A percentile compares a stretch with the other conserved stretches of the same genome.
Evolutionary conservation across 2,329 filamentous ascomycete species (phyloP).

Genomic region (Eutypa lata): DNA sequence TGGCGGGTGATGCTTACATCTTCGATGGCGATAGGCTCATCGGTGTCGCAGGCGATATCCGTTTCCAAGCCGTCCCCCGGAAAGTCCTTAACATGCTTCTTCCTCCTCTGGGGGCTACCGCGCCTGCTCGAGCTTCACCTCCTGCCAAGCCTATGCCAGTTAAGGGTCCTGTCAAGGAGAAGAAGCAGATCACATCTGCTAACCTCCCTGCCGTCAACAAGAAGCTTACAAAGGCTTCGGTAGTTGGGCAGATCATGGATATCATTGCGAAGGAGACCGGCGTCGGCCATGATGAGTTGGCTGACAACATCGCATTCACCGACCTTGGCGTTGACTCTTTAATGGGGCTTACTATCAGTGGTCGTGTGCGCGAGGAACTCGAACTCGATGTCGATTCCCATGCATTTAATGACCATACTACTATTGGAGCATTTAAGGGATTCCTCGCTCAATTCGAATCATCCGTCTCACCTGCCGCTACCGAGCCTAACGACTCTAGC

Average conservation of each 20-base stretch:
- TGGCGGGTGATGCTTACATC: conserved; percentile 52
- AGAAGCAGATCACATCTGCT: conserved; percentile 42
- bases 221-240: conserved; percentile 43
- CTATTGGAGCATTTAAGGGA: conserved; percentile 51
- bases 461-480: conserved; percentile 20
- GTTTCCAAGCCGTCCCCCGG: conserved; percentile 66
- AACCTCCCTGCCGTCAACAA: conserved; percentile 49
- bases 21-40: conserved; percentile 51
- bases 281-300: conserved; percentile 51
- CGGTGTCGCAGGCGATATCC: conserved; percentile 52
- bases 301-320: conserved; percentile 52
- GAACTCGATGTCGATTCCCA: conserved; percentile 52
- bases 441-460: conserved; percentile 35
- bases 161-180: conserved; percentile 36
- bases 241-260: conserved; percentile 45
- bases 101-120: conserved; percentile 52
- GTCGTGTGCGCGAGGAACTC: conserved; percentile 55
- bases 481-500: conserved; percentile 33
- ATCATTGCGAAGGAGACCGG: conserved; percentile 57
- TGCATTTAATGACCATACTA: conserved; percentile 52
- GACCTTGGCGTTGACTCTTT: conserved; percentile 61
- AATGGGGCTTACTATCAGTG: conserved; percentile 57
- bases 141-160: conserved; percentile 32
- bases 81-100: conserved; percentile 64
- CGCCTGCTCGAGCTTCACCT: conserved; percentile 30